A percentile compares a stretch with the other conserved stretches of the same genome.
Conservation (phyloP, 257 asterid genomes). For the Paulownia fortunei region DNA sequence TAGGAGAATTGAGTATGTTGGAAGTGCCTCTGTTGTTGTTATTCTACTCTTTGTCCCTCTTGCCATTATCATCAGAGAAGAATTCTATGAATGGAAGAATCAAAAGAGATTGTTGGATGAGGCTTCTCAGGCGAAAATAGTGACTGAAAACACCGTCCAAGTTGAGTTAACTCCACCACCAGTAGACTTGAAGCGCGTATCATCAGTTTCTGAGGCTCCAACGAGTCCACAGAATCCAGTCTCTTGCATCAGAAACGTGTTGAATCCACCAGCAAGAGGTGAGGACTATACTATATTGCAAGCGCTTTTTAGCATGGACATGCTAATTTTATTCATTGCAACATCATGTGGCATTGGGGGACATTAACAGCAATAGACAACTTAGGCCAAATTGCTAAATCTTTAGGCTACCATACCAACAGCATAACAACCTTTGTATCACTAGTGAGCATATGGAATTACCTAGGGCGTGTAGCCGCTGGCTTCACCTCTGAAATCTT, state of each 20-base stretch:
- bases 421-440: constrained; percentile 60
- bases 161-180: too few relatives aligned
- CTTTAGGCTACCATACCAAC: constrained; percentile 49
- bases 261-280: constrained; percentile 51
- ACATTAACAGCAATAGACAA: constrained; percentile 62
- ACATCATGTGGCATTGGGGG: constrained; percentile 59
- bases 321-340: constrained; percentile 47
- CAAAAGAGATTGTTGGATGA: too few relatives aligned
- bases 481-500: constrained; percentile 57
- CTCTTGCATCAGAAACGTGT: constrained; percentile 30
- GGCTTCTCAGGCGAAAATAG: neutral
- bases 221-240: too few relatives aligned
- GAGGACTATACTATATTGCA: constrained; percentile 60
- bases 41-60: constrained; percentile 40
- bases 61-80: constrained; percentile 38
- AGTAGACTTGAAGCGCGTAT: too few relatives aligned
- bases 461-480: constrained; percentile 49
- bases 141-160: neutral
- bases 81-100: too few relatives aligned
- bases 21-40: constrained; percentile 26
- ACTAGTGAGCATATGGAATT: constrained; percentile 69
- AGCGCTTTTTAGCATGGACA: constrained; percentile 57
- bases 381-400: constrained; percentile 60
- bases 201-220: constrained; percentile 15
- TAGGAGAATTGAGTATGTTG: constrained; percentile 20